A percentile compares a stretch with the other conserved stretches of the same genome.
phyloP scores from a whole-genome alignment of 1,284 basidiomycete genomes.

The Veloboletus limbatus region DNA sequence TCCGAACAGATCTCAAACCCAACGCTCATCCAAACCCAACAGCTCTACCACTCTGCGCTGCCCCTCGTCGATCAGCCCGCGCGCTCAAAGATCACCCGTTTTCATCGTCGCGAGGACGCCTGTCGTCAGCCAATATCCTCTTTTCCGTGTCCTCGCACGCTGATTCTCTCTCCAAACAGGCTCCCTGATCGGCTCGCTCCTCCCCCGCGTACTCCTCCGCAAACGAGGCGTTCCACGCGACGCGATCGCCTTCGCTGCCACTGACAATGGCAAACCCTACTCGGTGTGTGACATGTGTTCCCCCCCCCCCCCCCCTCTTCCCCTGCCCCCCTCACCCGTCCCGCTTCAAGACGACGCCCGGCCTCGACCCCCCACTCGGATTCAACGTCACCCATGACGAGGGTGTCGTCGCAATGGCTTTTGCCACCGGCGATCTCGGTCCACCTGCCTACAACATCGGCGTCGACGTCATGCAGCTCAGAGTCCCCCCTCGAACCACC shows the following conservation, averaged over 20 bases:
- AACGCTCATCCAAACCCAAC: slow-evolving; percentile 4
- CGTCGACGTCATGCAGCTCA: slow-evolving; percentile 75
- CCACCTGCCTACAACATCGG: slow-evolving; percentile 64
- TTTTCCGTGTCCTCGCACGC: neutral
- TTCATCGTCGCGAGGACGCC: slow-evolving; percentile 68
- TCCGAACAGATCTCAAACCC: too few species aligned
- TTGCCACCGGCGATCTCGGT: slow-evolving; percentile 48
- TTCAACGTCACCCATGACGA: slow-evolving; percentile 83
- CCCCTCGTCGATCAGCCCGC: slow-evolving; percentile 54
- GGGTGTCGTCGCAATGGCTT: slow-evolving; percentile 65
- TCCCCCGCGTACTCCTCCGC: slow-evolving; percentile 59
- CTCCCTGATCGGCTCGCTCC: slow-evolving; percentile 67
- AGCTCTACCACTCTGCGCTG: slow-evolving; percentile 59
- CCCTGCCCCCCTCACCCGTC: neutral
- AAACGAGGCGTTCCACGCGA: slow-evolving; percentile 48
- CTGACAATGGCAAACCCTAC: slow-evolving; percentile 69
- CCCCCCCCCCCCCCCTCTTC: neutral
- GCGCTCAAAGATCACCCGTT: slow-evolving; percentile 53
- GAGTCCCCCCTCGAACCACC: slow-evolving; percentile 54
- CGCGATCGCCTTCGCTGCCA: slow-evolving; percentile 52
- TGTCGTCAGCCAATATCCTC: slow-evolving; percentile 47
- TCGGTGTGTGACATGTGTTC: slow-evolving; percentile 42
- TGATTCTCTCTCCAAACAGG: slow-evolving; percentile 47
- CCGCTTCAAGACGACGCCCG: slow-evolving; percentile 41
- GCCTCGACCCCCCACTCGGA: slow-evolving; percentile 51